Evolutionary conservation across 192 early-diverging fungal genomes (phyloP).

Genomic region (Dissophora ornata): DNA sequence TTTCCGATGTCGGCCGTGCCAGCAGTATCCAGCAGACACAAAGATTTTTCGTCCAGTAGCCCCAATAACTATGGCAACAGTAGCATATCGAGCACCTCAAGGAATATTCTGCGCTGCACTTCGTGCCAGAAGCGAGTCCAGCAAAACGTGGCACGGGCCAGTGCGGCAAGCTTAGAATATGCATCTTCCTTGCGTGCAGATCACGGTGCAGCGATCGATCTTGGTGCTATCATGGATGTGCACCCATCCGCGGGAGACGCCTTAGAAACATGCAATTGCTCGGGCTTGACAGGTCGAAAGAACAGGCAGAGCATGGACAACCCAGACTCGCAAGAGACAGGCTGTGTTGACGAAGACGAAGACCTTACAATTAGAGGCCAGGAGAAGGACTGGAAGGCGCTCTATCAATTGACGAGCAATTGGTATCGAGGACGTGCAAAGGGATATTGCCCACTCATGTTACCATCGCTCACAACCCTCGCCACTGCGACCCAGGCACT

Average conservation of each 20-base stretch:
- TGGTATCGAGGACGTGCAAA: constrained; percentile 58
- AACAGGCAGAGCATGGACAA: background rate
- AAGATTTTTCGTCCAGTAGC: background rate
- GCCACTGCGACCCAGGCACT: constrained; percentile 10
- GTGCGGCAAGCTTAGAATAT: too few species aligned
- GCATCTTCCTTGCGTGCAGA: too few species aligned
- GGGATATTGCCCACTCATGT: constrained; percentile 43
- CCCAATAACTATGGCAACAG: too few species aligned
- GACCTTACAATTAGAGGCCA: background rate
- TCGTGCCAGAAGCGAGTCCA: too few species aligned
- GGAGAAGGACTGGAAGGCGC: constrained; percentile 53
- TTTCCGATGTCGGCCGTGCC: constrained; percentile 5
- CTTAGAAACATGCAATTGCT: too few species aligned
- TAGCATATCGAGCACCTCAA: too few species aligned
- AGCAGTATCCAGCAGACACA: background rate
- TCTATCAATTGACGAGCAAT: constrained; percentile 57
- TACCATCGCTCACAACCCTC: constrained; percentile 36
- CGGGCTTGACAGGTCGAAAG: too few species aligned
- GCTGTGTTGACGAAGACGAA: background rate
- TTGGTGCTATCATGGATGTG: too few species aligned
- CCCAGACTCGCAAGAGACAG: background rate
- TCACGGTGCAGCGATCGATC: too few species aligned
- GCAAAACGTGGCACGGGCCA: too few species aligned
- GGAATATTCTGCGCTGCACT: too few species aligned
- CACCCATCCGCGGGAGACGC: too few species aligned